Evolutionary conservation across 352 stramenopile genomes (phyloP).

Genomic region (Phytophthora crassamura): DNA sequence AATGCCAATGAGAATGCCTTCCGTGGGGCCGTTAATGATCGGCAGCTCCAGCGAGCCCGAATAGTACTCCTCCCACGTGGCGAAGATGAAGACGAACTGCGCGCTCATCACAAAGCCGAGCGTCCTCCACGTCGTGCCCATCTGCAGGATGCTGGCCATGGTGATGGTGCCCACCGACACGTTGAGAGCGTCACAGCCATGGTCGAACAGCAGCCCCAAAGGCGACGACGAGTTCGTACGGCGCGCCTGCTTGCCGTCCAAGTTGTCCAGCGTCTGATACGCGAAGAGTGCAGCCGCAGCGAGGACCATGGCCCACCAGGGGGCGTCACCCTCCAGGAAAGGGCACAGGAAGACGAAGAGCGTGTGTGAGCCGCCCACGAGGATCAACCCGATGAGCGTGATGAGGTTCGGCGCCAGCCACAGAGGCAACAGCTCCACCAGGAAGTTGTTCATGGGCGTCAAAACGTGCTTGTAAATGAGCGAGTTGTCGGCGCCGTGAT

Average conservation of each 20-base stretch:
- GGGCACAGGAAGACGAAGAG: slow-evolving; percentile 78
- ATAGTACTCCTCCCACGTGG: slow-evolving; percentile 96
- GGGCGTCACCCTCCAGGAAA: slow-evolving; percentile 72
- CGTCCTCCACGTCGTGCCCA: slow-evolving; percentile 84
- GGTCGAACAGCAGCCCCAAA: slow-evolving; percentile 85
- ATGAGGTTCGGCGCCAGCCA: slow-evolving; percentile 89
- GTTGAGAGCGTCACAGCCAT: slow-evolving; percentile 86
- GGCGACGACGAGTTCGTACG: slow-evolving; percentile 84
- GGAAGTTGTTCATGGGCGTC: slow-evolving; percentile 87
- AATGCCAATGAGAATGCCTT: slow-evolving; percentile 93
- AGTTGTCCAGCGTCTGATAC: slow-evolving; percentile 89
- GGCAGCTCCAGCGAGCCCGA: slow-evolving; percentile 95
- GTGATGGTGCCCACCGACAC: slow-evolving; percentile 86
- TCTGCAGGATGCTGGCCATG: slow-evolving; percentile 78
- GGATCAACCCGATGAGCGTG: slow-evolving; percentile 73
- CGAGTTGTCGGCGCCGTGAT: slow-evolving; percentile 88
- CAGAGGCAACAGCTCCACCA: slow-evolving; percentile 76
- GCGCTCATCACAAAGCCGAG: slow-evolving; percentile 74
- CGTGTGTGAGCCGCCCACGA: slow-evolving; percentile 67
- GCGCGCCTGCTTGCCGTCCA: slow-evolving; percentile 85
- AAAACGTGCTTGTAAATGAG: slow-evolving; percentile 89
- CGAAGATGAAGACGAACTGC: slow-evolving; percentile 86
- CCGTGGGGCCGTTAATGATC: slow-evolving; percentile 96
- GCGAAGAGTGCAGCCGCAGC: slow-evolving; percentile 67
- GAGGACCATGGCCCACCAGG: slow-evolving; percentile 73